These are phyloP conservation scores for Lactuca saligna DNA, from an alignment of 129 eudicot genomes.

Conservation along the genomic window DNA sequence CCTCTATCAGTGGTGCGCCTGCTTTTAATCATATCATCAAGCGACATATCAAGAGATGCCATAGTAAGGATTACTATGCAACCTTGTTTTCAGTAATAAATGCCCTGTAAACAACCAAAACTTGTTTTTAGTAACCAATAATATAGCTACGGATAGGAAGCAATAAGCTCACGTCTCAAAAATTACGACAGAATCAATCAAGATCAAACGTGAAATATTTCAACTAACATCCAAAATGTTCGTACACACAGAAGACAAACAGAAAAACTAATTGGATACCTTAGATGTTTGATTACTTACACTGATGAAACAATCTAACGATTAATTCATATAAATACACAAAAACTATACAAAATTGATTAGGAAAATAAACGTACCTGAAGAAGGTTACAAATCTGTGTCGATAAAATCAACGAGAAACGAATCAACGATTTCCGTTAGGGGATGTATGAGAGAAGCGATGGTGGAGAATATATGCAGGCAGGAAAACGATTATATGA, in stretches of 20 bases:
- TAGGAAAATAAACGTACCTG: not conserved
- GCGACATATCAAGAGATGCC: slow-evolving; percentile 82
- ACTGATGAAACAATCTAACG: not conserved
- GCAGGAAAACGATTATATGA: not conserved
- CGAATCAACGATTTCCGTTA: not conserved
- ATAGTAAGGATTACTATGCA: slow-evolving; percentile 24
- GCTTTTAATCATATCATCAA: slow-evolving; percentile 77
- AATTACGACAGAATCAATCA: not conserved
- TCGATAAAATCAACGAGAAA: not conserved
- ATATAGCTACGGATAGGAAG: too few species aligned
- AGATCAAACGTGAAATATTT: not conserved
- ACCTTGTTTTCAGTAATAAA: slow-evolving; percentile 19
- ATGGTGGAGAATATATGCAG: slow-evolving; percentile 21
- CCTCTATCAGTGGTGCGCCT: slow-evolving; percentile 60
- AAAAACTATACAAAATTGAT: not conserved
- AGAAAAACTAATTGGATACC: not conserved
- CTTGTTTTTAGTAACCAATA: not conserved
- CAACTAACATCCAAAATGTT: not conserved
- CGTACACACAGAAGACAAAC: slow-evolving; percentile 7
- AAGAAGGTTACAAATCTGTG: not conserved
- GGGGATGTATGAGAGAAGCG: not conserved
- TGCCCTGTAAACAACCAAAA: slow-evolving; percentile 9
- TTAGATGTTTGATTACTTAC: too few species aligned
- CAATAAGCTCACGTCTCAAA: not conserved
- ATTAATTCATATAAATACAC: not conserved